Evolutionary conservation across 257 asterid species (phyloP).

Genomic region (Coffea eugenioides): DNA sequence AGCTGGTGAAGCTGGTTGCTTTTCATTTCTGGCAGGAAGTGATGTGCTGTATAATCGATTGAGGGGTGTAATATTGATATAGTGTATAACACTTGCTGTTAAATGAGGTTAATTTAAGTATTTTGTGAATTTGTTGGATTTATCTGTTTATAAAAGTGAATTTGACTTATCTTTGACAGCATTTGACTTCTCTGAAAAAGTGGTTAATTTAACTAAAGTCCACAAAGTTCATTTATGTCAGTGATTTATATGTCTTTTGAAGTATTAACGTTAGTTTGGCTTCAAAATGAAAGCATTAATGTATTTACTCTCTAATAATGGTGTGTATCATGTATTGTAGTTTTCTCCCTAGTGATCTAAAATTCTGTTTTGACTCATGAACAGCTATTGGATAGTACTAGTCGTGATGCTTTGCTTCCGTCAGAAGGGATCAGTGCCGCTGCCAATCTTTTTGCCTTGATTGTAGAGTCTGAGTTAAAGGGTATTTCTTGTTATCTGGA

Average conservation of each 20-base stretch:
- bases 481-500: slow-evolving; percentile 41
- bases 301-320: background rate
- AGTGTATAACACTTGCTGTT: background rate
- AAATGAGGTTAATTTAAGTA: background rate
- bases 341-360: background rate
- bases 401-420: slow-evolving; percentile 52
- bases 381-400: slow-evolving; percentile 67
- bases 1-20: background rate
- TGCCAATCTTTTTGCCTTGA: slow-evolving; percentile 73
- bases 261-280: background rate
- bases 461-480: slow-evolving; percentile 76
- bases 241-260: background rate
- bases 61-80: background rate
- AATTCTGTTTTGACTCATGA: slow-evolving; percentile 19
- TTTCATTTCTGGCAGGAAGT: background rate
- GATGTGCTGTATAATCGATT: background rate
- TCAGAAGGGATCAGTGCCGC: slow-evolving; percentile 82
- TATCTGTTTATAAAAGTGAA: background rate
- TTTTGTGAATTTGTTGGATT: background rate
- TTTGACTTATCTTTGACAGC: background rate
- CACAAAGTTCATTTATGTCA: background rate
- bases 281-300: background rate
- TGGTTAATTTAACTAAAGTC: background rate
- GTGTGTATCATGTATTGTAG: background rate
- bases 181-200: background rate